Conservation (phyloP, 2,329 filamentous ascomycete species). For the Phyllosticta citribraziliensis region DNA sequence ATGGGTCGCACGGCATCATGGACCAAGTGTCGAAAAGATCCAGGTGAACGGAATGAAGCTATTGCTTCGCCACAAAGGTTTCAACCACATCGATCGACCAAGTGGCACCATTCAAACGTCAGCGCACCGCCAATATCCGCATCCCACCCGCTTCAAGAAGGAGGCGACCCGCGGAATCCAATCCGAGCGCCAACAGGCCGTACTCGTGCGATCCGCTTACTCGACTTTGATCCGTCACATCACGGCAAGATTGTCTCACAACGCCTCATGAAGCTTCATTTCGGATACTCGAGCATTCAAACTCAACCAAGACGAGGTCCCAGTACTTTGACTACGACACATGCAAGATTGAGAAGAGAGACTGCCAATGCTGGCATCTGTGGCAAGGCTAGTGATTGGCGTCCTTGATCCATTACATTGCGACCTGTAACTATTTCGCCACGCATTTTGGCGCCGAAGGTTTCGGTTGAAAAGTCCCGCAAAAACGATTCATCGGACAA, state of each 20-base stretch:
- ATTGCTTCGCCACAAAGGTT: background rate
- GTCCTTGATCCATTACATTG: background rate
- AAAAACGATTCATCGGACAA: background rate
- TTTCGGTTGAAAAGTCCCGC: background rate
- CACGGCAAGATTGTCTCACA: background rate
- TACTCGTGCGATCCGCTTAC: background rate
- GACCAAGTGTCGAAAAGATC: constrained; percentile 29
- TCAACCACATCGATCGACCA: background rate
- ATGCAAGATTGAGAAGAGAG: background rate
- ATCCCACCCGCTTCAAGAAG: background rate
- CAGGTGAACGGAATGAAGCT: constrained; percentile 30
- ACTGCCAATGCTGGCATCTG: background rate
- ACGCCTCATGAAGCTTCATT: no score
- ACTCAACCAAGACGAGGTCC: background rate
- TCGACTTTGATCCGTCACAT: background rate
- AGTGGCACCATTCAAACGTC: background rate
- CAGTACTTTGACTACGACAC: background rate
- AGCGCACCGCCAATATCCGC: background rate
- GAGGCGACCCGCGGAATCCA: background rate
- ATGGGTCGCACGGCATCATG: constrained; percentile 24
- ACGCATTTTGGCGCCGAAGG: background rate
- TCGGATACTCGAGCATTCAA: background rate
- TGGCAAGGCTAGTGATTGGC: background rate
- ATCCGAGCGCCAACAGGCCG: background rate
- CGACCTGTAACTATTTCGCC: background rate